These are phyloP conservation scores for Aphanomyces invadans DNA, from an alignment of 352 stramenopile species.

Conservation along the genomic window DNA sequence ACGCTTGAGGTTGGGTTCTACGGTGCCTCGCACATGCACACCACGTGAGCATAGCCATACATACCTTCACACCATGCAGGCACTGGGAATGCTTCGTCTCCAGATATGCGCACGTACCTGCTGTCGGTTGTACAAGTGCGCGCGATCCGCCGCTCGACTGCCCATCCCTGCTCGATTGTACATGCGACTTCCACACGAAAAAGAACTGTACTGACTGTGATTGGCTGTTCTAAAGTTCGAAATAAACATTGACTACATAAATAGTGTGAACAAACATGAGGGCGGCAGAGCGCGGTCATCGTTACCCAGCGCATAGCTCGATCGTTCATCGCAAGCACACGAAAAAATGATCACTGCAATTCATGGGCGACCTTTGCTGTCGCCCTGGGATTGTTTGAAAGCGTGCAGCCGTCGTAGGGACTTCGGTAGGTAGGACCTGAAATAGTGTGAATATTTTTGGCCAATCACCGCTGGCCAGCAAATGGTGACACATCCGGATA, in stretches of 20 bases:
- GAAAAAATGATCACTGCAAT: too few relatives aligned
- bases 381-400: too few relatives aligned
- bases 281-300: too few relatives aligned
- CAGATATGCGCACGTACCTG: constrained; percentile 6
- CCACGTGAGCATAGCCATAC: not conserved
- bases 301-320: too few relatives aligned
- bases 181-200: constrained; percentile 8
- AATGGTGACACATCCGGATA: not conserved
- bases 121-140: constrained; percentile 18
- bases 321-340: too few relatives aligned
- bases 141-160: constrained; percentile 18
- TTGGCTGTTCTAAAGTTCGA: constrained; percentile 1
- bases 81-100: too few relatives aligned
- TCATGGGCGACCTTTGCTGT: too few relatives aligned
- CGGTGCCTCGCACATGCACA: not conserved
- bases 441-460: constrained; percentile 9
- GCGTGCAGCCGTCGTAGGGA: too few relatives aligned
- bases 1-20: constrained; percentile 15
- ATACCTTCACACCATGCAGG: not conserved
- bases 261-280: not conserved
- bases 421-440: too few relatives aligned
- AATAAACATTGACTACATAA: not conserved
- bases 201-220: constrained; percentile 6
- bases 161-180: constrained; percentile 24
- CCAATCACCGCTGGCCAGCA: constrained; percentile 17